Percentiles rank a stretch among this genome's conserved stretches.
Conservation (phyloP, 345 rosid genomes). For the Citrus glauca region DNA sequence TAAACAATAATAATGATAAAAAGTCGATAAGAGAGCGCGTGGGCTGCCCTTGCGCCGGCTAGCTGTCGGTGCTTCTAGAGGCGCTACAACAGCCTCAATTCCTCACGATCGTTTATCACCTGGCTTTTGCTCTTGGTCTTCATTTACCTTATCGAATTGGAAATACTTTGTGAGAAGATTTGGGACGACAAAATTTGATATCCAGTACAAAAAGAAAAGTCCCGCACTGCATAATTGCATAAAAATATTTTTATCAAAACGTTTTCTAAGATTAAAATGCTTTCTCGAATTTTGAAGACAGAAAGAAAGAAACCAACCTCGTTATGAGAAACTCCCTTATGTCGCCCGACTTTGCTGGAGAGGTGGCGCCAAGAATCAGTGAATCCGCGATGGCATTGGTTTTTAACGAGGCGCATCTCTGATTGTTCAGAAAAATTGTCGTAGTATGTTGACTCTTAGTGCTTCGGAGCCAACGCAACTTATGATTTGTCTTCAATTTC, state of each 20-base stretch:
- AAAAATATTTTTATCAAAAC: too few relatives aligned
- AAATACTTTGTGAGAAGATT: slow-evolving; percentile 26
- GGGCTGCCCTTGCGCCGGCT: background rate
- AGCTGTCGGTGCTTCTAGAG: background rate
- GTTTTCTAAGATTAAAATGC: background rate
- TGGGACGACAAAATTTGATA: slow-evolving; percentile 39
- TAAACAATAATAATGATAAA: too few relatives aligned
- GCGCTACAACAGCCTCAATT: background rate
- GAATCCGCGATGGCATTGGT: slow-evolving; percentile 13
- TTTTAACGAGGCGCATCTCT: background rate
- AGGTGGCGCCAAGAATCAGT: slow-evolving; percentile 20
- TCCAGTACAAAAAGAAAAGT: slow-evolving; percentile 29
- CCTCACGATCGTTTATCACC: background rate
- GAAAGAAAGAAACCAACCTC: slow-evolving; percentile 23
- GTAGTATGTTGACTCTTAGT: background rate
- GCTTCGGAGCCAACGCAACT: background rate
- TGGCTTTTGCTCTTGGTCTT: slow-evolving; percentile 10
- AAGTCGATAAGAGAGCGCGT: background rate
- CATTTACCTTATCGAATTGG: slow-evolving; percentile 14
- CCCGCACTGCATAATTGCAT: slow-evolving; percentile 25
- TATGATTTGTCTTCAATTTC: background rate
- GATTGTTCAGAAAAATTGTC: background rate
- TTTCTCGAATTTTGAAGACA: background rate
- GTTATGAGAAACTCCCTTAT: slow-evolving; percentile 31
- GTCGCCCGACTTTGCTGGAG: slow-evolving; percentile 29